Percentiles rank a stretch among this genome's conserved stretches.
Conservation (phyloP, 768 basidiomycete species). For the Hirschioporus abietinus region DNA sequence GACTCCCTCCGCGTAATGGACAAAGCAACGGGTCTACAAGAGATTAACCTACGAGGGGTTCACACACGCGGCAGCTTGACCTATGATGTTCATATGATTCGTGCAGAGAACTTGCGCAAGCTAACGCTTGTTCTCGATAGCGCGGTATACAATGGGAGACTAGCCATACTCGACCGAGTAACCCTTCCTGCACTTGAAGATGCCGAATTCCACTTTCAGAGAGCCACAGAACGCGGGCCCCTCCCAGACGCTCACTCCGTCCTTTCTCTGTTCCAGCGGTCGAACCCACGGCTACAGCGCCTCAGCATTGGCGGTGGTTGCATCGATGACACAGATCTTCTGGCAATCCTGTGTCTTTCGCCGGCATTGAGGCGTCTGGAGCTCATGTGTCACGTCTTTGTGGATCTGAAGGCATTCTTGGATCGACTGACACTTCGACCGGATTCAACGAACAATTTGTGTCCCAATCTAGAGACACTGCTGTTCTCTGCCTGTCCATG, state of each 20-base stretch:
- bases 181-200: background rate
- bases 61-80: background rate
- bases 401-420: background rate
- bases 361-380: background rate
- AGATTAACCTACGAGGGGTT: background rate
- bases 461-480: background rate
- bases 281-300: background rate
- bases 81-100: background rate
- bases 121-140: background rate
- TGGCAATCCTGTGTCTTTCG: background rate
- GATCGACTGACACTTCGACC: background rate
- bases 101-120: background rate
- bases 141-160: background rate
- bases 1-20: background rate
- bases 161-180: background rate
- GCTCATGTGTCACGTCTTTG: background rate
- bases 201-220: background rate
- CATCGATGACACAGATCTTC: background rate
- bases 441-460: background rate
- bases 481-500: background rate
- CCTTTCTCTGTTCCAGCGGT: background rate
- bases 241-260: background rate
- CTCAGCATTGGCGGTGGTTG: background rate
- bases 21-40: background rate
- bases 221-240: background rate